Evolutionary conservation across 139 green algal genomes (phyloP), one percentile per base, ranked within the genome.

Genomic region (Spirogloea muscicola): DNA sequence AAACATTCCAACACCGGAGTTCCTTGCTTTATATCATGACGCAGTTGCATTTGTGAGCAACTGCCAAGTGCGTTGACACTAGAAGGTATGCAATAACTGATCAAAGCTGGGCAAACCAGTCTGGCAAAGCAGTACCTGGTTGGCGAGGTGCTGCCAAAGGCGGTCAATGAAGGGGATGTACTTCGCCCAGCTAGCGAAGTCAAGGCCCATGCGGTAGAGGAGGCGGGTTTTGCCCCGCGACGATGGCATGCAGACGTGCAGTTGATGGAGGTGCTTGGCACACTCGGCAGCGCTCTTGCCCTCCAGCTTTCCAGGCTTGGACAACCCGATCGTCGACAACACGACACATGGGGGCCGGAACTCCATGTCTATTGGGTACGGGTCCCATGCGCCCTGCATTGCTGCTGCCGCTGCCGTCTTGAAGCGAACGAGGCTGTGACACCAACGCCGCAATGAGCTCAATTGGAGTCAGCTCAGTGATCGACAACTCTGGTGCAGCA

Each of bases 331-430:
- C 16, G 83, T 85, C 5, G 86, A 94, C 33, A 96, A 39, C 2
- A 89, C 87, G 74, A 96, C 91, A 85, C 92, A 97, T 1, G 94
- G 94, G 36, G 93, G 90, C 66, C 94, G 80, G 80, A 98, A 98
- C 34, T 86, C 84, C 94, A 99, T 99, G 74, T 94, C 84, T 49
- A 99, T 99, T 31, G 94, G 94, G 85, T 99, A 99, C 9, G 94
- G 94, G 66, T 99, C 89, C 94, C 94, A 99, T 61, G 87, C 80
- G 52, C 94, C 94, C 68, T 87, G 84, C 51, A 80, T 33, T 31
- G 49, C 62, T 5, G 46, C 27, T 6, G 66, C 29, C 40, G 83
- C 60, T 7, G 33, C 41, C 9, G 76, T 81, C 37, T 88, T 87
- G 82, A 95, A 94, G 43, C 89, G 89, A 16, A 99, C 94, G 2